phyloP scores from a whole-genome alignment of 352 stramenopile species.

The Globisporangium cystogenes region DNA sequence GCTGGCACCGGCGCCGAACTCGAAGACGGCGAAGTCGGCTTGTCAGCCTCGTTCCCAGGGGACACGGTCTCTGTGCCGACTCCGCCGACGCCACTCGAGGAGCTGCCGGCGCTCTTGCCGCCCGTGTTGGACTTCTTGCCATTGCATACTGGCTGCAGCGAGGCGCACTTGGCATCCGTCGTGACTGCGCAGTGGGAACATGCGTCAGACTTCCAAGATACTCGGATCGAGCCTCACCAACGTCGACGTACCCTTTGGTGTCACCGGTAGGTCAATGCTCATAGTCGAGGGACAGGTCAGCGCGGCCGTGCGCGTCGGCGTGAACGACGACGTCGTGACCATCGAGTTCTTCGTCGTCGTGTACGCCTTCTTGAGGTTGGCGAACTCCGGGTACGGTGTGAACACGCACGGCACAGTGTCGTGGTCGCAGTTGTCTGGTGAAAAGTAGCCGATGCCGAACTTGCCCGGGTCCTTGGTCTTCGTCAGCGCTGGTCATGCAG shows the following conservation, averaged over 20 bases:
- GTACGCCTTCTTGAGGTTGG: slow-evolving; percentile 71
- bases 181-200: no score
- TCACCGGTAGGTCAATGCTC: slow-evolving; percentile 12
- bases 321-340: slow-evolving; percentile 32
- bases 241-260: slow-evolving; percentile 29
- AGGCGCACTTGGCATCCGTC: slow-evolving; percentile 22
- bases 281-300: slow-evolving; percentile 38
- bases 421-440: slow-evolving; percentile 63
- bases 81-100: slow-evolving; percentile 6
- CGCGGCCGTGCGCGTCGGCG: slow-evolving; percentile 25
- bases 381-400: slow-evolving; percentile 65
- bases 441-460: slow-evolving; percentile 72
- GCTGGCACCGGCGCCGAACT: no score
- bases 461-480: slow-evolving; percentile 42
- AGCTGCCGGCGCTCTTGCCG: slow-evolving; percentile 24
- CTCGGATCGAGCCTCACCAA: no score
- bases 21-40: no score
- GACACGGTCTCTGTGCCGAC: not conserved
- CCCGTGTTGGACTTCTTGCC: slow-evolving; percentile 42
- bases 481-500: slow-evolving; percentile 11
- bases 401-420: slow-evolving; percentile 45
- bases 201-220: no score
- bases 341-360: slow-evolving; percentile 54
- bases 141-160: slow-evolving; percentile 48
- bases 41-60: no score